A percentile compares a stretch with the other conserved stretches of the same genome.
These are phyloP conservation scores for Leccinum subgranulosum DNA, from an alignment of 768 basidiomycete species.

Conservation along the genomic window DNA sequence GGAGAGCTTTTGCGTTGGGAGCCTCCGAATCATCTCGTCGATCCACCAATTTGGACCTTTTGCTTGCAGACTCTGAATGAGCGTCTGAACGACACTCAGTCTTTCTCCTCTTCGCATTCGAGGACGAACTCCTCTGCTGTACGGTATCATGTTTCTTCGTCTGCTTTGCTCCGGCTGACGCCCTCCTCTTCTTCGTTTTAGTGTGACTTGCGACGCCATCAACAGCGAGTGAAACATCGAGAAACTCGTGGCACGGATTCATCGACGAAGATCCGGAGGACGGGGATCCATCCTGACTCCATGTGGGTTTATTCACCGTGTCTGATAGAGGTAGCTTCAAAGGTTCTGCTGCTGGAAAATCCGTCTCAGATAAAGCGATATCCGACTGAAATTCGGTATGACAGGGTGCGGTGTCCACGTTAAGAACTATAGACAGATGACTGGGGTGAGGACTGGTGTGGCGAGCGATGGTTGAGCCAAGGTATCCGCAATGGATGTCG, in stretches of 20 bases:
- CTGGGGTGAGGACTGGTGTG: neutral
- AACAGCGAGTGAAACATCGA: neutral
- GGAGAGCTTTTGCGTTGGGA: neutral
- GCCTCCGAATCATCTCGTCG: neutral
- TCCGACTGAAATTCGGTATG: neutral
- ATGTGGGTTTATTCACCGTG: slow-evolving; percentile 15
- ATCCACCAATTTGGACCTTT: slow-evolving; percentile 18
- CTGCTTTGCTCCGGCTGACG: neutral
- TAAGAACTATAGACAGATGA: neutral
- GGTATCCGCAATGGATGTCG: neutral
- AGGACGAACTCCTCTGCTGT: neutral
- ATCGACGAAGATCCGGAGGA: neutral
- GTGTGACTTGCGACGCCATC: neutral
- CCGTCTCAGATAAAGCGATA: slow-evolving; percentile 17
- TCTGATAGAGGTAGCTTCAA: slow-evolving; percentile 21
- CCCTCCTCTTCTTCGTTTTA: slow-evolving; percentile 13
- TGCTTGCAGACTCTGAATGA: slow-evolving; percentile 15
- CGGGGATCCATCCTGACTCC: neutral
- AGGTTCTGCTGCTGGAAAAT: slow-evolving; percentile 18
- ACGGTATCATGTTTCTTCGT: slow-evolving; percentile 6
- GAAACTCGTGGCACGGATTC: neutral
- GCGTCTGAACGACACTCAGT: neutral
- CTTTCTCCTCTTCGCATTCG: neutral
- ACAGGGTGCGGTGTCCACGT: neutral
- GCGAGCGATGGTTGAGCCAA: slow-evolving; percentile 1